phyloP scores from a whole-genome alignment of 345 rosid genomes.

The Brassica rapa region DNA sequence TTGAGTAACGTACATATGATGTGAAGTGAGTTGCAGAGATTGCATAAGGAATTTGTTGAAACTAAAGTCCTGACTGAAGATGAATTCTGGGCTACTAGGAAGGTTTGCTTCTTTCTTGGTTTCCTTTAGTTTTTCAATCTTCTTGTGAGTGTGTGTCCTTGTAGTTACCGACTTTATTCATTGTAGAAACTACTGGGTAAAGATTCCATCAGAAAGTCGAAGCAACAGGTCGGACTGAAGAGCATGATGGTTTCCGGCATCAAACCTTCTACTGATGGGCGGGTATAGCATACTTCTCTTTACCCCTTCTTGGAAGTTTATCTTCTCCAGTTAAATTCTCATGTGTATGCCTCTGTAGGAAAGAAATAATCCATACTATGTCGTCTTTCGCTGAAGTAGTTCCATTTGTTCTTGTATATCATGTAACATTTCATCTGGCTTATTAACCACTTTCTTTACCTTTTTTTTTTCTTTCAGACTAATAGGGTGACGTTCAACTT shows the following conservation, averaged over 20 bases:
- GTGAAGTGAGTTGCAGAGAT: slow-evolving; percentile 39
- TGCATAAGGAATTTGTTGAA: slow-evolving; percentile 38
- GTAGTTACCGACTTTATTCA: slow-evolving; percentile 24
- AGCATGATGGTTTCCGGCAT: slow-evolving; percentile 82
- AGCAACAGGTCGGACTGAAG: slow-evolving; percentile 82
- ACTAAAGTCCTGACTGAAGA: slow-evolving; percentile 39
- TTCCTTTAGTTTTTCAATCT: slow-evolving; percentile 18
- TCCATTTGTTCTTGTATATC: not conserved
- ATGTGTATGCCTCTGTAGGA: not conserved
- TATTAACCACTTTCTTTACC: slow-evolving; percentile 4
- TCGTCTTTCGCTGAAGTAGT: slow-evolving; percentile 20
- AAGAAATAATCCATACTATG: not conserved
- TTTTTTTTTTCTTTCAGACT: slow-evolving; percentile 55
- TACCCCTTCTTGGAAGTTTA: slow-evolving; percentile 2
- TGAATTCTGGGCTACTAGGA: slow-evolving; percentile 97
- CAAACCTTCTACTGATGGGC: slow-evolving; percentile 81
- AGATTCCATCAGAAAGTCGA: slow-evolving; percentile 63
- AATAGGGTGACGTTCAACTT: slow-evolving; percentile 78
- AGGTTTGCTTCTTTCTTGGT: slow-evolving; percentile 49
- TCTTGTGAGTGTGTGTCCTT: slow-evolving; percentile 3
- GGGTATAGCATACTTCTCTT: slow-evolving; percentile 52
- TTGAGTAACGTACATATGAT: slow-evolving; percentile 20
- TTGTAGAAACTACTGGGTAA: slow-evolving; percentile 74
- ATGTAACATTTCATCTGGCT: not conserved
- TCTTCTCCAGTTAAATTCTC: not conserved